Base-by-base conservation (phyloP, 2,329 filamentous ascomycete species). In the Ascochyta rabiei region DNA sequence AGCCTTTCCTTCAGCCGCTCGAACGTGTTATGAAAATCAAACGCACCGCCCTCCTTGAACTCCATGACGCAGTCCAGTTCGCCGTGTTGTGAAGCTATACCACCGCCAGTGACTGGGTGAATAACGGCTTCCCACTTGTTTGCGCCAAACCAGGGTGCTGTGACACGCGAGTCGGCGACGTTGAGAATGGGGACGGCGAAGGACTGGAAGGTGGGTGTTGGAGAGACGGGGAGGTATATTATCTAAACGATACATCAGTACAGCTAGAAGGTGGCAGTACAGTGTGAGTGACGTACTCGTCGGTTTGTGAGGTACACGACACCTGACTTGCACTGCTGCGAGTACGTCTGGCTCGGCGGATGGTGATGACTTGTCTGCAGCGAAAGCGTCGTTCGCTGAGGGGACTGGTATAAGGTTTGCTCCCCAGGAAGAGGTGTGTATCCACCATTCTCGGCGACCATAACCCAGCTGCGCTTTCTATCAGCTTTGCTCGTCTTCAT, bases 31-130 rank as follows among this genome's bases (percentile, higher is more conserved):
- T 93, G 88, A 70, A 96, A 98, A 64, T 96, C 92, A 73, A 89
- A 95, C 54, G 93, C 93, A n/a, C 93, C 93, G 38, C 93, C 93
- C 59, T 98, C 93, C 71, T 92, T 93, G 80, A 98, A 98, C 19
- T 88, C 92, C 67, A 97, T 83, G 72, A 90, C 92, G 62, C 96
- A 76, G 67, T 95, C 91, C 38, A 96, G 81, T 24, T 87, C 86
- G 16, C 88, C 83, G 58, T 91, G 83, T 19, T 88, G 84, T 5
- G 88, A 77, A 0, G 93, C 90, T 45, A 97, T 90, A 44, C 91
- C 90, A 33, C 95, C 95, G 31, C 90, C 90, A 1, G 88, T 79
- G 21, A 96, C 90, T 1, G 93, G 91, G 66, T 89, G 88, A 54
- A 96, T 86, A 39, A 88, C 79, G 21, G 89, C 89, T 51, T 86